Conservation (phyloP, 2,329 filamentous ascomycete genomes). For the Anisogramma anomala region DNA sequence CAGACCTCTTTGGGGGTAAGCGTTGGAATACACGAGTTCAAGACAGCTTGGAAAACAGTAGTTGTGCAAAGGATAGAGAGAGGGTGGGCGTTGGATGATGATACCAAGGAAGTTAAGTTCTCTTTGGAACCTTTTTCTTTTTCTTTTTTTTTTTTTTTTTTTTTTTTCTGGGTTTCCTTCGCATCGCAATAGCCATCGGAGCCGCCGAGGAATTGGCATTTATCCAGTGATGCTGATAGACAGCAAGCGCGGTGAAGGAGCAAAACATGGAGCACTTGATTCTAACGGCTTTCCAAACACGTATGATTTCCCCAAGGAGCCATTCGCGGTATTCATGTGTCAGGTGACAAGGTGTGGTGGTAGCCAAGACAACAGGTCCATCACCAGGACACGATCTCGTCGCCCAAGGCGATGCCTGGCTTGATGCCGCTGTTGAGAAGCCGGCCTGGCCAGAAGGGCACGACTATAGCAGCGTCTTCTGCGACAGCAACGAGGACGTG, state of each 20-base stretch:
- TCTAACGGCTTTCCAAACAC: neutral
- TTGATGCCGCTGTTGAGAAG: constrained; percentile 28
- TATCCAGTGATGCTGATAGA: too few species aligned
- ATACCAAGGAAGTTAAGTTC: constrained; percentile 8
- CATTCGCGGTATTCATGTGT: neutral
- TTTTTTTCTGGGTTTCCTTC: neutral
- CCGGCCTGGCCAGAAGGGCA: constrained; percentile 27
- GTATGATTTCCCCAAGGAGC: neutral
- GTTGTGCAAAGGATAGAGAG: constrained; percentile 4
- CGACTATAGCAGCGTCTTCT: constrained; percentile 27
- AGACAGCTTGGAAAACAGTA: neutral
- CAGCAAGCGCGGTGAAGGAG: too few species aligned
- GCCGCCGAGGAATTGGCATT: too few species aligned
- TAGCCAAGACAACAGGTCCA: too few species aligned
- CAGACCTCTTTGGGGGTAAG: constrained; percentile 14
- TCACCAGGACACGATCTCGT: constrained; percentile 27
- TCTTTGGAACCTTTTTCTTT: neutral
- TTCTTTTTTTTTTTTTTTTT: neutral
- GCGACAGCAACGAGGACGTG: constrained; percentile 25
- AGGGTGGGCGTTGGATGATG: constrained; percentile 11
- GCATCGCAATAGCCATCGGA: neutral
- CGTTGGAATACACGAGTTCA: neutral
- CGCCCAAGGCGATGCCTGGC: constrained; percentile 24
- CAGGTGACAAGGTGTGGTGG: too few species aligned
- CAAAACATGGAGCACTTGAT: neutral